Conservation (phyloP, 345 rosid species). For the Eucalyptus paniculata region DNA sequence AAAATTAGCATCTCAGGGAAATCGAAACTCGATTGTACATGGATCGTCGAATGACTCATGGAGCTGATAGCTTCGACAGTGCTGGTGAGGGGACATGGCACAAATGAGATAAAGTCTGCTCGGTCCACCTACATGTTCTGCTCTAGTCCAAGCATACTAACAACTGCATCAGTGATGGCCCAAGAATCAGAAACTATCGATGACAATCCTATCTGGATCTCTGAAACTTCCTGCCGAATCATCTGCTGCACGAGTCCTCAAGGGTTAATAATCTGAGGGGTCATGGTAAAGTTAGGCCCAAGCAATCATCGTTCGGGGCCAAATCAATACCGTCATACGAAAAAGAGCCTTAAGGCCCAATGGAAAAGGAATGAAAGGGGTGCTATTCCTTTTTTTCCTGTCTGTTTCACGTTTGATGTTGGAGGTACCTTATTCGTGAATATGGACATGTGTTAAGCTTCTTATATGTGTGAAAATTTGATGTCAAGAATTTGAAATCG, state of each 20-base stretch:
- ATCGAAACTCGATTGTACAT: background rate
- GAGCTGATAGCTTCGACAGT: background rate
- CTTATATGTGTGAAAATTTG: background rate
- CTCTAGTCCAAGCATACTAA: background rate
- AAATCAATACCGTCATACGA: background rate
- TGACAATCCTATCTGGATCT: background rate
- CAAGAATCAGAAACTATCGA: background rate
- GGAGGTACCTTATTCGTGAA: background rate
- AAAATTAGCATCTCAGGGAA: background rate
- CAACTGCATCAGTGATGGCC: background rate
- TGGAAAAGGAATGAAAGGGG: background rate
- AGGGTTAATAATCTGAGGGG: background rate
- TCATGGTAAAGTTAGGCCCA: background rate
- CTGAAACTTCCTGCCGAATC: background rate
- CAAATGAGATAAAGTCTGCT: background rate
- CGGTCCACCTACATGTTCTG: background rate
- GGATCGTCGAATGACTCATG: background rate
- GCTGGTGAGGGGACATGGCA: background rate
- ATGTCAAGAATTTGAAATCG: background rate
- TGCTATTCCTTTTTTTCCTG: background rate
- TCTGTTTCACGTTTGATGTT: background rate
- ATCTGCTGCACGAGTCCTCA: background rate
- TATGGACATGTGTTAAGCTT: background rate
- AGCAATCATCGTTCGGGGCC: background rate
- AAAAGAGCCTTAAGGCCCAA: background rate